A percentile compares a stretch with the other conserved stretches of the same genome.
phyloP scores from a whole-genome alignment of 768 basidiomycete species.

The Suillus occidentalis region DNA sequence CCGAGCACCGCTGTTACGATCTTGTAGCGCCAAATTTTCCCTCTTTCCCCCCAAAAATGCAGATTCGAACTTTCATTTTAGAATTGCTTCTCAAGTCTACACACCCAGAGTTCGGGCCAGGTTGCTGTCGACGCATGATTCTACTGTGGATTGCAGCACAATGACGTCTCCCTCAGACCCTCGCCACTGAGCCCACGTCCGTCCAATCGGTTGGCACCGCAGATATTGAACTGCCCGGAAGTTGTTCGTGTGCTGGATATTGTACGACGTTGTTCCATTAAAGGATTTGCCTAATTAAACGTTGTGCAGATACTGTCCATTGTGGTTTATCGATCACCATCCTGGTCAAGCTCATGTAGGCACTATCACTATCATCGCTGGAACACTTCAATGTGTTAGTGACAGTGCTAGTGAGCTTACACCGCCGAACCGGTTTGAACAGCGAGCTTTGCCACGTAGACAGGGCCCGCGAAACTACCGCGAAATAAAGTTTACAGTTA shows the following conservation, averaged over 20 bases:
- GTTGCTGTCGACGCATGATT: background rate
- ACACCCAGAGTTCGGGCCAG: background rate
- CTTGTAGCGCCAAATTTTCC: no score
- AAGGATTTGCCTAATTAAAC: background rate
- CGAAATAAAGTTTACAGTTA: no score
- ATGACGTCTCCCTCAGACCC: background rate
- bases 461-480: background rate
- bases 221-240: background rate
- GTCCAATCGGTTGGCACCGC: background rate
- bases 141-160: background rate
- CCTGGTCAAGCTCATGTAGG: no score
- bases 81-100: background rate
- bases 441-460: background rate
- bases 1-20: no score
- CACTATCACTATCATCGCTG: no score
- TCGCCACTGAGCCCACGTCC: background rate
- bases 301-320: background rate
- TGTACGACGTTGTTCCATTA: background rate
- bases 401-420: background rate
- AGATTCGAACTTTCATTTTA: background rate
- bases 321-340: background rate
- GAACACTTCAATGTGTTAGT: background rate
- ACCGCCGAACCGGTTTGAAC: no score
- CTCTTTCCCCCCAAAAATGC: no score
- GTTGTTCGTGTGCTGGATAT: background rate